phyloP scores from a whole-genome alignment of 1,284 basidiomycete species.

The Sanghuangporus baumii region DNA sequence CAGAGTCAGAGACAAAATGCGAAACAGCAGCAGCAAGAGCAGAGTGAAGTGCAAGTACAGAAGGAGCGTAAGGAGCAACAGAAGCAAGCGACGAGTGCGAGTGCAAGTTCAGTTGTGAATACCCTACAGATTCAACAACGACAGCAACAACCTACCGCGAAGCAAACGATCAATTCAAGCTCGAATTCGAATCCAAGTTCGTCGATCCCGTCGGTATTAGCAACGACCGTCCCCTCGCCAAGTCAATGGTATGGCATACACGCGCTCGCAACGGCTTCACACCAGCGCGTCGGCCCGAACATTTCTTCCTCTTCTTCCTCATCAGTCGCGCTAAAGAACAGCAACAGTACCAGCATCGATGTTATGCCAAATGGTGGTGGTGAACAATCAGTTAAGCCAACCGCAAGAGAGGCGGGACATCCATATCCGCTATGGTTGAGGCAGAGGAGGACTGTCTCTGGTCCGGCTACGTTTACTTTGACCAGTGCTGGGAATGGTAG shows the following conservation, averaged over 20 bases:
- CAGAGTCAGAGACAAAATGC: background rate
- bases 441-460: conserved; percentile 6
- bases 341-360: background rate
- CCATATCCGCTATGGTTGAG: background rate
- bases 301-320: background rate
- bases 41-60: background rate
- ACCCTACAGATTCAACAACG: too few relatives aligned
- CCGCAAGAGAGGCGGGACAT: conserved; percentile 1
- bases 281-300: background rate
- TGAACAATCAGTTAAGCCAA: background rate
- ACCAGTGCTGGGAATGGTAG: background rate
- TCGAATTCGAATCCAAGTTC: background rate
- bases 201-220: background rate
- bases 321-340: background rate
- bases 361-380: background rate
- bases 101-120: background rate
- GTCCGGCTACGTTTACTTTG: background rate
- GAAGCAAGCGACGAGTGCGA: background rate
- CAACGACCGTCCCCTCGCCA: background rate
- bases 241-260: conserved; percentile 7
- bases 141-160: too few relatives aligned
- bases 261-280: background rate
- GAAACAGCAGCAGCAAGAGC: background rate
- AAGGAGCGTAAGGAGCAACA: background rate
- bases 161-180: too few relatives aligned